Conservation (phyloP, 352 stramenopile species). For the Pythium grandisporangium region DNA sequence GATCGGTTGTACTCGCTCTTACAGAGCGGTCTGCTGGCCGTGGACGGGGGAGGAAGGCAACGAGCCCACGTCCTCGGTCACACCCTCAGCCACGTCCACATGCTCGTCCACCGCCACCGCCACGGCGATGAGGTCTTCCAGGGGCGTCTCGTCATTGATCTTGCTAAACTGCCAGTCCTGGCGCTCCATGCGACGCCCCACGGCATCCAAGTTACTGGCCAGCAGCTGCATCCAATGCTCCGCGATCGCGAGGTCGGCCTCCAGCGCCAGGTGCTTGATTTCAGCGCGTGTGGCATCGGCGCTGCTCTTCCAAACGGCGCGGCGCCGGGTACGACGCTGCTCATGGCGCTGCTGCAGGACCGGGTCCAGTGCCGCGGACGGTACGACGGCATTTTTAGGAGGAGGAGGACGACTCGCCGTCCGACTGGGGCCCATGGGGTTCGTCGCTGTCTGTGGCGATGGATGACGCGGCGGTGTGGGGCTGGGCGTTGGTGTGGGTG, state of each 20-base stretch:
- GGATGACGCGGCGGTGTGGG: background rate
- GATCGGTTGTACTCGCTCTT: too few relatives aligned
- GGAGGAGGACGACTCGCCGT: background rate
- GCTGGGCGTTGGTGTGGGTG: too few relatives aligned
- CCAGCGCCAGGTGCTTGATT: conserved; percentile 38
- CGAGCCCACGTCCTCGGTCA: too few relatives aligned
- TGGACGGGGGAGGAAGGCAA: too few relatives aligned
- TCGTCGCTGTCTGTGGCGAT: background rate
- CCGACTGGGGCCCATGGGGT: background rate
- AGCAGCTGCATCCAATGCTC: conserved; percentile 60
- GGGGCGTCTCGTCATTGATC: conserved; percentile 16
- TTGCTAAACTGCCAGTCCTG: conserved; percentile 78
- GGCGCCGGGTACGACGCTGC: conserved; percentile 16
- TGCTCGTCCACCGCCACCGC: background rate
- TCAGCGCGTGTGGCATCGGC: conserved; percentile 50
- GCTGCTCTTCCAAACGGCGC: conserved; percentile 41
- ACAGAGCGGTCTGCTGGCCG: too few relatives aligned
- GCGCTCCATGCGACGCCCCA: conserved; percentile 64
- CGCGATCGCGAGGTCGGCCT: conserved; percentile 44
- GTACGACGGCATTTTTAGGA: background rate
- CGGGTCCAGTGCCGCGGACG: conserved; percentile 1
- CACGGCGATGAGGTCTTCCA: conserved; percentile 7
- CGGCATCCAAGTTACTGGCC: conserved; percentile 57
- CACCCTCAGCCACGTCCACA: too few relatives aligned
- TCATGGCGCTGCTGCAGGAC: conserved; percentile 3